Evolutionary conservation across 352 stramenopile species (phyloP), one percentile per base, ranked within the genome.

Genomic region (Phytophthora nicotianae): DNA sequence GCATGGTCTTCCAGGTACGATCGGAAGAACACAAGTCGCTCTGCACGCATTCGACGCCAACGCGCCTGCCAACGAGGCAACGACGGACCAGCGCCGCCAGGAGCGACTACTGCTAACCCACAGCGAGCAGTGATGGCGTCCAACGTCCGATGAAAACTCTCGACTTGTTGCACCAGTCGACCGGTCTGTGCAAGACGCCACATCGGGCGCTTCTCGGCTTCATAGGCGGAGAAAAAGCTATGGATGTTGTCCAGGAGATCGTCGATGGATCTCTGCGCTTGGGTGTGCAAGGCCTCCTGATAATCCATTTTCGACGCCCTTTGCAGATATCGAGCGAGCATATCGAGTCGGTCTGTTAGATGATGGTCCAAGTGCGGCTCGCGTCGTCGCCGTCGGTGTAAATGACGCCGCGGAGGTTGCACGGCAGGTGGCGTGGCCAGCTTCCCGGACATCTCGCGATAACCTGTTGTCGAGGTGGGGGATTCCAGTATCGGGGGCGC

Each of bases 81-180:
- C 14, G 56, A 65, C 7, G 58, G 10, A 8, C 57, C 51, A 35
- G 35, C 0, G 2, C 62, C 58, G 19, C 50, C 48, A 4, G 52
- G 17, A 5, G 62, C 29, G 23, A 46, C 42, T 21, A 72, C 68
- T 24, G 49, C 63, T 51, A 75, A 23, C 3, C 68, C 63, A n/a
- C 53, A 72, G 17, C 63, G 64, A 45, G 58, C 43, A 50, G 58
- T 75, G 24, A 75, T 65, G 27, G 70, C 61, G 50, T 78, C 70
- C 24, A 78, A 48, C 7, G 38, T 50, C 35, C 65, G 65, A n/a
- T 74, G 65, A 26, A 74, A 68, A 19, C 66, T 64, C 46, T 77
- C 70, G 13, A 74, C 58, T 62, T 74, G 60, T 24, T 72, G 60
- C 38, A 72, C 70, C 13, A 77, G 32, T 51, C 70, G 65, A n/a